A percentile compares a stretch with the other conserved stretches of the same genome.
These are phyloP conservation scores for Eustoma russellianum DNA, from an alignment of 257 asterid genomes.

Conservation along the genomic window DNA sequence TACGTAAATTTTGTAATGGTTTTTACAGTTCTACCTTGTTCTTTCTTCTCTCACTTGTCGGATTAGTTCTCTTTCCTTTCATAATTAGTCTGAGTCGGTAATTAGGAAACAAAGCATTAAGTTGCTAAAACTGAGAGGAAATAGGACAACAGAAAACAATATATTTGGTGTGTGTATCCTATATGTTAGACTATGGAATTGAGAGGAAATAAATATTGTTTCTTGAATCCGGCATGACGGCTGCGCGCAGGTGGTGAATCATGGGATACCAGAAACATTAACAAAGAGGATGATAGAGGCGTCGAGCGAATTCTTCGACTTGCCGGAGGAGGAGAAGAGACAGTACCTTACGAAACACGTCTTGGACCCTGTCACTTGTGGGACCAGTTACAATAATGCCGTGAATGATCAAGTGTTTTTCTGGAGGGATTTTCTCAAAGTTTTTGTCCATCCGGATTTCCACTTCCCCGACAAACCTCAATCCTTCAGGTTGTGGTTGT, in stretches of 20 bases:
- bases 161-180: neutral
- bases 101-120: neutral
- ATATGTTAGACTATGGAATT: no score
- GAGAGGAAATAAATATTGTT: no score
- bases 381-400: conserved; percentile 59
- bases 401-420: conserved; percentile 29
- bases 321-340: conserved; percentile 59
- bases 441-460: conserved; percentile 60
- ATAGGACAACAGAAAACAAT: no score
- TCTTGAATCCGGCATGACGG: neutral
- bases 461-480: conserved; percentile 45
- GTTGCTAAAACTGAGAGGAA: neutral
- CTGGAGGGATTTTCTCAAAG: conserved; percentile 81
- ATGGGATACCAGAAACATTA: conserved; percentile 49
- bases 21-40: no score
- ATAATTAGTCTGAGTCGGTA: neutral
- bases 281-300: conserved; percentile 34
- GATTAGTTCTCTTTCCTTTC: no score
- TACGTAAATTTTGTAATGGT: no score
- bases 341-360: conserved; percentile 39
- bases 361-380: conserved; percentile 53
- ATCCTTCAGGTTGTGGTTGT: conserved; percentile 39
- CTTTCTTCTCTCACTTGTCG: no score
- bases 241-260: conserved; percentile 53
- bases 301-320: conserved; percentile 37